These are phyloP conservation scores for Thyridium curvatum DNA, from an alignment of 2,329 filamentous ascomycete species.

Conservation along the genomic window DNA sequence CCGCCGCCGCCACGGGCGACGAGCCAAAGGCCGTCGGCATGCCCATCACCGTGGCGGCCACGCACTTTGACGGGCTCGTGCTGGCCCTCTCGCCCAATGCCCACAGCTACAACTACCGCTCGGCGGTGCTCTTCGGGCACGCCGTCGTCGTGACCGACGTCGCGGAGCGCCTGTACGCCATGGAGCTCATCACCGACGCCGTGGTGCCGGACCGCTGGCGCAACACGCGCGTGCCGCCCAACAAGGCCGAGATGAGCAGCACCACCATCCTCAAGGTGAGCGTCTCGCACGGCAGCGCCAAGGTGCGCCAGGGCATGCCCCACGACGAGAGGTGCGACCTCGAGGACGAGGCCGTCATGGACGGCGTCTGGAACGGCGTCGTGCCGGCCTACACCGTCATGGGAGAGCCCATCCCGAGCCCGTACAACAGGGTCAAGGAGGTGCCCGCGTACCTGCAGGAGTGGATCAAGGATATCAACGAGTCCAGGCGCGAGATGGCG, in stretches of 20 bases:
- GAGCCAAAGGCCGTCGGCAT: conserved; percentile 42
- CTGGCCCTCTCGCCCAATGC: conserved; percentile 73
- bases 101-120: conserved; percentile 85
- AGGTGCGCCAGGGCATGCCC: conserved; percentile 62
- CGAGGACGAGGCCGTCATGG: conserved; percentile 32
- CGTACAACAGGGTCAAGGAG: conserved; percentile 50
- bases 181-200: conserved; percentile 71
- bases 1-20: conserved; percentile 5
- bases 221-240: conserved; percentile 63
- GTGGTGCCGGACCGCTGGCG: conserved; percentile 66
- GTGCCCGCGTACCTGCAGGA: conserved; percentile 56
- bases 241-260: conserved; percentile 64
- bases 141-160: conserved; percentile 60
- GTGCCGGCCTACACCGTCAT: conserved; percentile 57
- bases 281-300: conserved; percentile 67
- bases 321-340: conserved; percentile 45
- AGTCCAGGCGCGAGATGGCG: conserved; percentile 12
- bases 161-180: conserved; percentile 70
- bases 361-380: conserved; percentile 48
- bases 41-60: conserved; percentile 66
- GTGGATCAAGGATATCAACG: conserved; percentile 31
- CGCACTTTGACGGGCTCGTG: conserved; percentile 72
- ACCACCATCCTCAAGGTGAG: conserved; percentile 67
- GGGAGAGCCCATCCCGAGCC: conserved; percentile 55
- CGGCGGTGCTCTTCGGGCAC: conserved; percentile 70